Evolutionary conservation across 257 asterid genomes (phyloP).

Genomic region (Cruciata laevipes): DNA sequence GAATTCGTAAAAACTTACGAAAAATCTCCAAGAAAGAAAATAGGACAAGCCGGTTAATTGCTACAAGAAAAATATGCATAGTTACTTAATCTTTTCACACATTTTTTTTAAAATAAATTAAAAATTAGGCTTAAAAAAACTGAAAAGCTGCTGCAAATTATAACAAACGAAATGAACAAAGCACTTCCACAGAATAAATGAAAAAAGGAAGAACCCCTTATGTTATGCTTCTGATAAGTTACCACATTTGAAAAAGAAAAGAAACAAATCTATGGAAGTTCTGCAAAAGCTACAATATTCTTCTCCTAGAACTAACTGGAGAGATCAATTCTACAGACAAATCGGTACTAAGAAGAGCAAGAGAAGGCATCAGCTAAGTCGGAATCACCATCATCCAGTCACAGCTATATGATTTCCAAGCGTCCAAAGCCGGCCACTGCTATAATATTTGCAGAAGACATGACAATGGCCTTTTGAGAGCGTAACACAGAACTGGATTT

Average conservation of each 20-base stretch:
- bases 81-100: too few species aligned
- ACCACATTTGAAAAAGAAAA: background rate
- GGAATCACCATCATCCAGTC: slow-evolving; percentile 13
- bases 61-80: too few species aligned
- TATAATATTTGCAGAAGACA: slow-evolving; percentile 34
- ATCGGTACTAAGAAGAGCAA: slow-evolving; percentile 3
- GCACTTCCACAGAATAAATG: slow-evolving; percentile 14
- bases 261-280: slow-evolving; percentile 4
- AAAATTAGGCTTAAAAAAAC: too few species aligned
- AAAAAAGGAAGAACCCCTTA: slow-evolving; percentile 12
- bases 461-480: slow-evolving; percentile 13
- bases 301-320: background rate
- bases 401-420: background rate
- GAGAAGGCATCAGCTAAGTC: background rate
- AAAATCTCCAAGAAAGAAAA: too few species aligned
- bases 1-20: too few species aligned
- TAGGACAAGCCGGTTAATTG: too few species aligned
- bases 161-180: background rate
- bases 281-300: slow-evolving; percentile 17
- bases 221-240: background rate
- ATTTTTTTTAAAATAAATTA: too few species aligned
- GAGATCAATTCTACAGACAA: slow-evolving; percentile 24
- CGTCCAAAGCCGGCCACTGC: slow-evolving; percentile 20
- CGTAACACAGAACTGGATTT: slow-evolving; percentile 16
- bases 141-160: background rate